A percentile compares a stretch with the other conserved stretches of the same genome.
These are phyloP conservation scores for Debaryomycetaceae sp. DNA, from an alignment of 1,139 yeast species.

Conservation along the genomic window DNA sequence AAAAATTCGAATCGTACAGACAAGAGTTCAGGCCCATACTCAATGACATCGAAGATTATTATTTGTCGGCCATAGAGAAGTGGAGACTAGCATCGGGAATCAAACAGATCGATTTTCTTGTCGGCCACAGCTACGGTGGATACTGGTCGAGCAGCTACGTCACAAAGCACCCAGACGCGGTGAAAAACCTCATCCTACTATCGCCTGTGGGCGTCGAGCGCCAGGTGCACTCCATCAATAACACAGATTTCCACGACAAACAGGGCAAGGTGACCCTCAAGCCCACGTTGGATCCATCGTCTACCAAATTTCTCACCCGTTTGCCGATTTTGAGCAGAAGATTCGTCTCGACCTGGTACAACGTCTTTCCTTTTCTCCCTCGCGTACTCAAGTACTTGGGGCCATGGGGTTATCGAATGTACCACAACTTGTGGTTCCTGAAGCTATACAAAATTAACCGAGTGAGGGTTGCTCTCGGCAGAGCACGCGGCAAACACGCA, in stretches of 20 bases:
- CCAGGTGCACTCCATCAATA: constrained; percentile 58
- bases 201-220: constrained; percentile 93
- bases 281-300: constrained; percentile 39
- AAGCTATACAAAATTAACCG: constrained; percentile 45
- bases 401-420: constrained; percentile 47
- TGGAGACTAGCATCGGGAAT: constrained; percentile 35
- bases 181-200: constrained; percentile 66
- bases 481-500: constrained; percentile 21
- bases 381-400: constrained; percentile 43
- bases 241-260: constrained; percentile 22
- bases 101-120: constrained; percentile 34
- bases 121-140: constrained; percentile 48
- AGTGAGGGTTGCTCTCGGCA: constrained; percentile 33
- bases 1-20: constrained; percentile 26
- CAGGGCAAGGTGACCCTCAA: constrained; percentile 10
- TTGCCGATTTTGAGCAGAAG: constrained; percentile 36
- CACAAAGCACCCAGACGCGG: constrained; percentile 46
- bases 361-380: constrained; percentile 41
- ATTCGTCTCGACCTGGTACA: constrained; percentile 38
- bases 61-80: constrained; percentile 32
- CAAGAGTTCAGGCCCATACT: constrained; percentile 43
- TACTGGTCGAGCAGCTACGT: constrained; percentile 46
- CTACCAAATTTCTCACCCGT: constrained; percentile 40
- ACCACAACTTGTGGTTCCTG: constrained; percentile 45
- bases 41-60: constrained; percentile 34